Base-by-base conservation (phyloP, 2,329 filamentous ascomycete species). In the Alternaria brassicicola region DNA sequence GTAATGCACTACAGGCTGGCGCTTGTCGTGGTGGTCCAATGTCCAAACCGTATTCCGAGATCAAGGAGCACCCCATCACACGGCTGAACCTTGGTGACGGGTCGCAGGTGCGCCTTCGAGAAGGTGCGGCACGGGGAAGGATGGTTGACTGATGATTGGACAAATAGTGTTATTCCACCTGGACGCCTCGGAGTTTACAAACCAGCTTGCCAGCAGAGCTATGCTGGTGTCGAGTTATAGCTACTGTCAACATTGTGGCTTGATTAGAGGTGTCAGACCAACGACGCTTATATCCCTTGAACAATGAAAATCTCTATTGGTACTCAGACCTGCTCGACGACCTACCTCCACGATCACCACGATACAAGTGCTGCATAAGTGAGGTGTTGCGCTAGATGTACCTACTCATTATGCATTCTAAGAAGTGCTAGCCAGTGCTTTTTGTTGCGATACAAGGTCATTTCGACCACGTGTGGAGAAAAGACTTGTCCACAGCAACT, bases 81-180 rank as follows among this genome's bases (percentile, higher is more conserved):
- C 55, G 55, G 51, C 55, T 50, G 55, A 49, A 50, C 51, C 55
- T 50, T 23, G 19, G 25, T 43, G 38, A 25, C 31, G 45, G 55
- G 55, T 58, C 38, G 25, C 36, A 58, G 12, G 41, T 41, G 38
- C 43, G 36, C 47, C 31, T 58, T 50, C 43, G 38, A 55, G 43
- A 49, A 54, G 38, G 38, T 43, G 45, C 51, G 17, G 38, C 38
- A 38, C 45, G 35, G 42, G 28, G 42, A 48, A 53, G 55, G 28
- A 54, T 52, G 42, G 26, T 25, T 15, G 21, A 19, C 25, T 26
- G 50, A 15, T 48, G 42, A 31, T 31, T 39, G 38, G 42, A 26
- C 23, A 21, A 41, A 53, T 47, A 28, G 50, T 21, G 19, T 48
- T 23, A 52, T 19, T 19, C 26, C 23, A 43, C 52, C 41, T 47